phyloP scores from a whole-genome alignment of 805 yeast genomes.

The Scheffersomyces amazonensis region DNA sequence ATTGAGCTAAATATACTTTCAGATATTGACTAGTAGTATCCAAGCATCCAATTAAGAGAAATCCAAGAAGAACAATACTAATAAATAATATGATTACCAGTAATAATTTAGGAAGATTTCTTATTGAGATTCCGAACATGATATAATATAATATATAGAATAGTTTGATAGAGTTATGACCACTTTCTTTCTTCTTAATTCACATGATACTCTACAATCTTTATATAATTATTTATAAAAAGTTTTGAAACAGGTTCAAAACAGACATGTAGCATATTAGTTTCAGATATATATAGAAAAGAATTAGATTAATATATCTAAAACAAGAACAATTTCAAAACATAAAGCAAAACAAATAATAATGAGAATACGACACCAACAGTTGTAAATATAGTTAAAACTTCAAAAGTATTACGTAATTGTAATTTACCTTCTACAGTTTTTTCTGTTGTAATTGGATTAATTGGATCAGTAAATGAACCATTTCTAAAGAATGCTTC shows the following conservation, averaged over 20 bases:
- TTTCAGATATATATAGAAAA: no score
- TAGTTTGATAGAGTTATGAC: no score
- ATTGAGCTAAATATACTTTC: constrained; percentile 48
- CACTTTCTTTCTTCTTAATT: no score
- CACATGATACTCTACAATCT: no score
- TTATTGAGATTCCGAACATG: not conserved
- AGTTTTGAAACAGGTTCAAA: no score
- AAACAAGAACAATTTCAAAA: no score
- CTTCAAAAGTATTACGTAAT: constrained; percentile 15
- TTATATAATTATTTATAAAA: not conserved
- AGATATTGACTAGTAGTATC: constrained; percentile 39
- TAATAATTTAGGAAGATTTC: not conserved
- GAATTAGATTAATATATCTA: no score
- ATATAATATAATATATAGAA: not conserved
- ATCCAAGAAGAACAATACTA: constrained; percentile 48
- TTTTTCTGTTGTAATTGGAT: constrained; percentile 10
- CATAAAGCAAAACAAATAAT: not conserved
- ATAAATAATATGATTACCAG: constrained; percentile 39
- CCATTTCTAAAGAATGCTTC: constrained; percentile 59
- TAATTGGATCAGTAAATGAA: constrained; percentile 33
- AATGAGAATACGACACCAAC: constrained; percentile 2
- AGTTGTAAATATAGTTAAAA: constrained; percentile 10
- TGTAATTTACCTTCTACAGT: constrained; percentile 23
- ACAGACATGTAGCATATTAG: no score
- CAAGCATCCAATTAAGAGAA: constrained; percentile 56